Percentiles rank a stretch among this genome's conserved stretches.
phyloP scores from a whole-genome alignment of 768 basidiomycete genomes.

The Phallus indusiatus region DNA sequence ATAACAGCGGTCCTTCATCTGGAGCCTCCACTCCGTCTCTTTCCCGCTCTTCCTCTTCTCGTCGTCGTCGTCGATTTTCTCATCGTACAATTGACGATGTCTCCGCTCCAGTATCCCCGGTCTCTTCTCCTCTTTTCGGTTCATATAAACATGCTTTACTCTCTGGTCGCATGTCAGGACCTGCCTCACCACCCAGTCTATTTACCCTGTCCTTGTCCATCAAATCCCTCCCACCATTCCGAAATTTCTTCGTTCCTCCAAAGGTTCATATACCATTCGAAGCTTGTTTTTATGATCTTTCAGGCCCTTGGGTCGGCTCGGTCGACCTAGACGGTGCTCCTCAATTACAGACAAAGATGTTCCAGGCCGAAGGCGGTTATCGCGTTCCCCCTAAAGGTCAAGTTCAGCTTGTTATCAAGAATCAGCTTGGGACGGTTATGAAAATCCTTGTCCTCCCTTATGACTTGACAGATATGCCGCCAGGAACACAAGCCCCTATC shows the following conservation, averaged over 20 bases:
- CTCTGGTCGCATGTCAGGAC: conserved; percentile 17
- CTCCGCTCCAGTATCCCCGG: conserved; percentile 5
- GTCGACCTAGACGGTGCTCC: conserved; percentile 20
- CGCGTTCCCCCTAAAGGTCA: conserved; percentile 20
- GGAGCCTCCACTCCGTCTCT: conserved; percentile 1
- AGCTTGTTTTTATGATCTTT: conserved; percentile 15
- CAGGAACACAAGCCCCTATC: conserved; percentile 20
- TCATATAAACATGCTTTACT: conserved; percentile 22
- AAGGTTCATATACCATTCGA: conserved; percentile 14
- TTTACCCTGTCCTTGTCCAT: conserved; percentile 8
- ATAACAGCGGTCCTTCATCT: not conserved
- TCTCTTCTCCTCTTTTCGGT: conserved; percentile 15
- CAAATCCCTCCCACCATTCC: conserved; percentile 16
- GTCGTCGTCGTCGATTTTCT: not conserved
- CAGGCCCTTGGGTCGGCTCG: conserved; percentile 22
- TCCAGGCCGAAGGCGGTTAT: conserved; percentile 18
- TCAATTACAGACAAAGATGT: conserved; percentile 4
- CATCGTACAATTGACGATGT: not conserved
- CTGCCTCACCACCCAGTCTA: conserved; percentile 11
- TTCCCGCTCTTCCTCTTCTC: conserved; percentile 3
- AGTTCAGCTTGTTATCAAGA: conserved; percentile 23
- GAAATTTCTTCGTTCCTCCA: conserved; percentile 13
- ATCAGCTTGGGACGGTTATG: conserved; percentile 19
- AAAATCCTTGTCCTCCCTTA: conserved; percentile 24
- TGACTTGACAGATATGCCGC: conserved; percentile 20